Percentiles rank a stretch among this genome's conserved stretches.
These are phyloP conservation scores for Teunomyces lycoperdinae DNA, from an alignment of 805 yeast species.

Conservation along the genomic window DNA sequence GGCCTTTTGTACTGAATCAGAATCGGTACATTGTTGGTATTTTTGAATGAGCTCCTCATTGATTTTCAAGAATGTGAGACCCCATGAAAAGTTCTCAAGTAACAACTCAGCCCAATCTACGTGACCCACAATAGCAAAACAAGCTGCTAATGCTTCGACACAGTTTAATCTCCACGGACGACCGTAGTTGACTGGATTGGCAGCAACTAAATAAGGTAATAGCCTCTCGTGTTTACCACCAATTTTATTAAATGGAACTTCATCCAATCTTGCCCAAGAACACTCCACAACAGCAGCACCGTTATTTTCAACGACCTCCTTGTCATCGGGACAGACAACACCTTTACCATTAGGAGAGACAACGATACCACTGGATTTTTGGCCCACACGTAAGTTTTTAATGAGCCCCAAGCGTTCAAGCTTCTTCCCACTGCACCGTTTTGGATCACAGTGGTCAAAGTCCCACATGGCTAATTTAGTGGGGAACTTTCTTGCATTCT, in stretches of 20 bases:
- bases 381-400: slow-evolving; percentile 79
- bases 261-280: slow-evolving; percentile 97
- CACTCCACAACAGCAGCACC: slow-evolving; percentile 99
- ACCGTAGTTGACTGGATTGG: slow-evolving; percentile 96
- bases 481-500: slow-evolving; percentile 51
- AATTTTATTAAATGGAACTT: slow-evolving; percentile 88
- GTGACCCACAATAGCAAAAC: slow-evolving; percentile 91
- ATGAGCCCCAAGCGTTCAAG: slow-evolving; percentile 85
- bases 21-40: slow-evolving; percentile 78
- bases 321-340: slow-evolving; percentile 87
- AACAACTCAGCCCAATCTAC: slow-evolving; percentile 83
- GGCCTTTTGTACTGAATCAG: slow-evolving; percentile 66
- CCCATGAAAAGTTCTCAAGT: slow-evolving; percentile 87
- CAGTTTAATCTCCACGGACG: slow-evolving; percentile 94
- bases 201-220: slow-evolving; percentile 90
- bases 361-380: slow-evolving; percentile 85
- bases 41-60: slow-evolving; percentile 74
- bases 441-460: slow-evolving; percentile 98
- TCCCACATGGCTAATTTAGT: slow-evolving; percentile 98
- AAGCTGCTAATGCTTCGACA: slow-evolving; percentile 96
- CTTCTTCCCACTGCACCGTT: slow-evolving; percentile 94
- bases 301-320: slow-evolving; percentile 64
- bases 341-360: slow-evolving; percentile 91
- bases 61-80: slow-evolving; percentile 77
- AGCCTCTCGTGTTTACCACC: slow-evolving; percentile 89